Evolutionary conservation across 2,329 filamentous ascomycete species (phyloP).

Genomic region (Epichloe bromicola): DNA sequence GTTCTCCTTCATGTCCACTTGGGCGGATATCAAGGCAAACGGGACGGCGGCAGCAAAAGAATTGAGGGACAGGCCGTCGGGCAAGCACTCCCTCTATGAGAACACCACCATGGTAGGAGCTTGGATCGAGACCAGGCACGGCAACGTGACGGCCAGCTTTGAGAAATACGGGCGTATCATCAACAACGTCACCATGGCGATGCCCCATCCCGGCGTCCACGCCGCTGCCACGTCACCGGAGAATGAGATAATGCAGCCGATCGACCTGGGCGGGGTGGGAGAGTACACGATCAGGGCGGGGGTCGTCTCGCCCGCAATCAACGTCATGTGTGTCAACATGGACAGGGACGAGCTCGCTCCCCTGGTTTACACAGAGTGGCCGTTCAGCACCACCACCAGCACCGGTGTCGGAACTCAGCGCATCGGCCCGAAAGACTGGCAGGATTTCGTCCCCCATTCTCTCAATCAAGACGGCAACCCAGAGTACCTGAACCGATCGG

Average conservation of each 20-base stretch:
- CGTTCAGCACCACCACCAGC: constrained; percentile 21
- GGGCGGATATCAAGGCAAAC: constrained; percentile 34
- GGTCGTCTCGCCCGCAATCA: constrained; percentile 56
- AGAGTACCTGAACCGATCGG: constrained; percentile 40
- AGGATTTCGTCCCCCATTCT: constrained; percentile 21
- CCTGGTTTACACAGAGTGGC: constrained; percentile 52
- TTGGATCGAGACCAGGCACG: constrained; percentile 49
- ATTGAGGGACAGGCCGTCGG: constrained; percentile 38
- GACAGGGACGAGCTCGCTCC: constrained; percentile 44
- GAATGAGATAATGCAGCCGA: constrained; percentile 60
- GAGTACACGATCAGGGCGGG: constrained; percentile 56
- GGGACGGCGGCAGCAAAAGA: constrained; percentile 28
- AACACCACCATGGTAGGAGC: constrained; percentile 58
- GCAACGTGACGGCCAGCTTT: constrained; percentile 39
- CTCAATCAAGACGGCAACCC: constrained; percentile 11
- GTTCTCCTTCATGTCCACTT: constrained; percentile 43
- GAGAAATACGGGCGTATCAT: constrained; percentile 41
- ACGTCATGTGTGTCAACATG: constrained; percentile 62
- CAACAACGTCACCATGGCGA: constrained; percentile 65
- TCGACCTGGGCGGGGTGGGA: constrained; percentile 50
- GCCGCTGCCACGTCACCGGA: constrained; percentile 44
- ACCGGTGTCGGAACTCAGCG: constrained; percentile 23
- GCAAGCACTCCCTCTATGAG: constrained; percentile 52
- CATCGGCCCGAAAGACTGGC: constrained; percentile 20
- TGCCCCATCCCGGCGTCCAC: constrained; percentile 61